Conservation (phyloP, 2,329 filamentous ascomycete genomes). For the Trichoderma atrobrunneum region DNA sequence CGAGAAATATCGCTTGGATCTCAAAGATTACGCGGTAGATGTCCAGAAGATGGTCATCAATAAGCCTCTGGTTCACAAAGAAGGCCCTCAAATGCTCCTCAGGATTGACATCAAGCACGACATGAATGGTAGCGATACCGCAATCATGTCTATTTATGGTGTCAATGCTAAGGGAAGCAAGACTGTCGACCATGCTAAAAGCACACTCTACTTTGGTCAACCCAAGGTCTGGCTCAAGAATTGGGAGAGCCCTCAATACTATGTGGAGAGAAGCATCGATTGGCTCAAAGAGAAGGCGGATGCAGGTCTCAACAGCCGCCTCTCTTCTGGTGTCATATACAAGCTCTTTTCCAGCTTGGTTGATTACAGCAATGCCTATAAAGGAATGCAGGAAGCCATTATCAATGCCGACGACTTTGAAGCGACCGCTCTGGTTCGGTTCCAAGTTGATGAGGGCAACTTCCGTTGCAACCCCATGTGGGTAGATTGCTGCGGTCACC, state of each 20-base stretch:
- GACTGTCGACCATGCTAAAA: constrained; percentile 13
- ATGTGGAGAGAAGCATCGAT: constrained; percentile 15
- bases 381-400: constrained; percentile 17
- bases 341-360: constrained; percentile 20
- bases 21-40: constrained; percentile 32
- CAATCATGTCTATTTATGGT: constrained; percentile 9
- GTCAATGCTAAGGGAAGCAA: constrained; percentile 36
- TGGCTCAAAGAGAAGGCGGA: constrained; percentile 12
- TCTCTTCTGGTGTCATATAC: constrained; percentile 19
- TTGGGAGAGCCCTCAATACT: constrained; percentile 12
- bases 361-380: constrained; percentile 18
- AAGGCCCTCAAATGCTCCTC: not conserved
- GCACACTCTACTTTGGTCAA: constrained; percentile 17
- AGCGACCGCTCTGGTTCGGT: constrained; percentile 10
- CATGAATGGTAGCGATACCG: not conserved
- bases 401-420: constrained; percentile 13
- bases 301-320: constrained; percentile 2
- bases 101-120: not conserved
- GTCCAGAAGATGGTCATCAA: constrained; percentile 44
- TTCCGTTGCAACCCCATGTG: constrained; percentile 18
- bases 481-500: constrained; percentile 20
- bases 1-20: not conserved
- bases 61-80: constrained; percentile 19
- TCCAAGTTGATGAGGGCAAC: constrained; percentile 17
- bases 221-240: constrained; percentile 9